A percentile compares a stretch with the other conserved stretches of the same genome.
Conservation (phyloP, 2,329 filamentous ascomycete species). For the Cladophialophora psammophila region DNA sequence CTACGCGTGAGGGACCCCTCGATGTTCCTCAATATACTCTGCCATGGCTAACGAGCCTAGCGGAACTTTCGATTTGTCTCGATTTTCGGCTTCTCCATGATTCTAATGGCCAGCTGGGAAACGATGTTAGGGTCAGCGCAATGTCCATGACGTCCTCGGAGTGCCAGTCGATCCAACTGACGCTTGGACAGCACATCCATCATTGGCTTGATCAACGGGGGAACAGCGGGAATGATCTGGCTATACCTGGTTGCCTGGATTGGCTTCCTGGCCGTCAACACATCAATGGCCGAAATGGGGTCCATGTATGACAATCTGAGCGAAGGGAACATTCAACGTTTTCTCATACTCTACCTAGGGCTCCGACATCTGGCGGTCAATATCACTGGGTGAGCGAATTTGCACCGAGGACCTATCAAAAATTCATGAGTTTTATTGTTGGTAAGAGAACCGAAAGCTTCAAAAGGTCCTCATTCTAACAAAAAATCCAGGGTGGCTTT, state of each 20-base stretch:
- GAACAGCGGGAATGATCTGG: constrained; percentile 61
- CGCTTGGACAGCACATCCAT: constrained; percentile 28
- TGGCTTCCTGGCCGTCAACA: constrained; percentile 52
- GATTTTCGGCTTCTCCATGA: constrained; percentile 51
- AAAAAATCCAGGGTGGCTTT: constrained; percentile 43
- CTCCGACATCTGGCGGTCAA: constrained; percentile 50
- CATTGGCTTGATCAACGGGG: constrained; percentile 53
- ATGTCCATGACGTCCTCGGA: too few species aligned
- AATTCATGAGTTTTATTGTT: constrained; percentile 46
- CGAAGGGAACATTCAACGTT: neutral
- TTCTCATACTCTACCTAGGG: constrained; percentile 39
- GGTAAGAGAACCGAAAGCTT: constrained; percentile 28
- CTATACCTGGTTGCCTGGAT: constrained; percentile 59
- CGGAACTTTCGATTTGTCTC: constrained; percentile 52
- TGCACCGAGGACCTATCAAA: constrained; percentile 45
- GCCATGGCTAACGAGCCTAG: constrained; percentile 36
- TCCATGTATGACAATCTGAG: constrained; percentile 49
- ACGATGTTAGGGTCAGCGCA: constrained; percentile 47
- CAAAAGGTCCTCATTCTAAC: neutral
- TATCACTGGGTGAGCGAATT: constrained; percentile 50
- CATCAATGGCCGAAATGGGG: constrained; percentile 59
- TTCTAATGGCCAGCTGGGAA: constrained; percentile 52
- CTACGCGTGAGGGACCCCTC: constrained; percentile 40
- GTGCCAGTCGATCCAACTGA: constrained; percentile 16
- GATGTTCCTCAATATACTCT: neutral